A percentile compares a stretch with the other conserved stretches of the same genome.
Conservation (phyloP, 176 grass and related monocot genomes). For the Eragrostis nindensis region DNA sequence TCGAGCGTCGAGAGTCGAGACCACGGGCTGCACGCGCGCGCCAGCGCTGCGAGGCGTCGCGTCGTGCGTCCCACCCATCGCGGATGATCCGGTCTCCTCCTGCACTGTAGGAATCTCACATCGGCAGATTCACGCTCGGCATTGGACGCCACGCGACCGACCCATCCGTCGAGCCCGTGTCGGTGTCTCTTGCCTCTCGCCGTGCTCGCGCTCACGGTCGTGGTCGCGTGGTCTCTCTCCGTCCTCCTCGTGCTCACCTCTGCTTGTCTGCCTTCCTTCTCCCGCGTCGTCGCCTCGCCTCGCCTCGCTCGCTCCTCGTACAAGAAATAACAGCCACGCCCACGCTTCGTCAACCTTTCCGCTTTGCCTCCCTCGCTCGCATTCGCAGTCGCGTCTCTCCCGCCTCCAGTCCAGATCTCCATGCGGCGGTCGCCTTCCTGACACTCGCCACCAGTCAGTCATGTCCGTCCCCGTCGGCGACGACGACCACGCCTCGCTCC, state of each 20-base stretch:
- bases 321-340: not conserved
- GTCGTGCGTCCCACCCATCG: not conserved
- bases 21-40: not conserved
- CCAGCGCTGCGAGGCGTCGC: not conserved
- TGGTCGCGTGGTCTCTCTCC: not conserved
- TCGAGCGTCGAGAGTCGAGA: too few species aligned
- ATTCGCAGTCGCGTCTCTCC: conserved; percentile 12
- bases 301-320: conserved; percentile 25
- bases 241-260: not conserved
- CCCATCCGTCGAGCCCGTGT: not conserved
- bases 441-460: conserved; percentile 6
- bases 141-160: not conserved
- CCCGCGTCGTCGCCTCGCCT: conserved; percentile 41
- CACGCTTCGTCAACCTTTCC: conserved; percentile 41
- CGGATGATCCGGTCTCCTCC: not conserved
- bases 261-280: not conserved
- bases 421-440: conserved; percentile 31
- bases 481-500: conserved; percentile 47
- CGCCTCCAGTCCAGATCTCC: conserved; percentile 58
- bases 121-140: conserved; percentile 1
- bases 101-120: not conserved
- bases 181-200: not conserved
- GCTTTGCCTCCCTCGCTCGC: conserved; percentile 32
- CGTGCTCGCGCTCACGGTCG: not conserved
- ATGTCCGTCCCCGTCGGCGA: conserved; percentile 39